Evolutionary conservation across 2,329 filamentous ascomycete genomes (phyloP), one percentile per base, ranked within the genome.

Genomic region (Kalaharituber pfeilii): DNA sequence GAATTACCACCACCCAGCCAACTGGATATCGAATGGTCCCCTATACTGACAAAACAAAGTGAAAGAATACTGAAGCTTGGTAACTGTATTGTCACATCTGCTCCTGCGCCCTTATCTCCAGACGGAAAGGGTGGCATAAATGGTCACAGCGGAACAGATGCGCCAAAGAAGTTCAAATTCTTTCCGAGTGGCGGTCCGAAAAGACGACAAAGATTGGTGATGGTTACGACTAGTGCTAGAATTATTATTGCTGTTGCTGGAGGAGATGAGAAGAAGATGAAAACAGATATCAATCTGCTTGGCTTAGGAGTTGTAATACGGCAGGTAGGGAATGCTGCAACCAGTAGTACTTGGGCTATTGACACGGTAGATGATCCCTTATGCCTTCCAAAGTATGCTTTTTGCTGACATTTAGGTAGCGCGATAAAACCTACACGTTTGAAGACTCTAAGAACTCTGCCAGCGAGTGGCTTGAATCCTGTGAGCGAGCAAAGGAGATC

Each of bases 1-100:
- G 91, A 98, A 67, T 75, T 98, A 8, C 87, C 91, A 15, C 89
- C 91, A n/a, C 91, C 91, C 0, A 94, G 85, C 51, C 91, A 96
- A 67, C 73, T 98, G 25, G 91, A 98, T 65, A 94, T 98, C 55
- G 91, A 98, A 69, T 98, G 91, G 91, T 95, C 89, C 0, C 91
- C 91, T 0, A 88, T 98, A 3, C 72, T 98, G 53, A 95, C 85
- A 8, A 81, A 82, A 64, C 82, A 80, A 56, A 95, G 96, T 65
- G 91, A 98, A 69, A 79, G 91, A 30, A 98, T 98, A 62, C 69
- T 98, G 59, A 95, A 94, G 67, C 73, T 98, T 22, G 91, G 91
- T 1, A 94, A 98, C 64, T 71, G 95, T 59, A 78, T 87, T 68
- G 88, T 98, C 6, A 75, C 85, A 36, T 83, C 86, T 5, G 79